Evolutionary conservation across 495 filamentous ascomycete genomes (phyloP).

Genomic region (Parathielavia hyrcaniae): DNA sequence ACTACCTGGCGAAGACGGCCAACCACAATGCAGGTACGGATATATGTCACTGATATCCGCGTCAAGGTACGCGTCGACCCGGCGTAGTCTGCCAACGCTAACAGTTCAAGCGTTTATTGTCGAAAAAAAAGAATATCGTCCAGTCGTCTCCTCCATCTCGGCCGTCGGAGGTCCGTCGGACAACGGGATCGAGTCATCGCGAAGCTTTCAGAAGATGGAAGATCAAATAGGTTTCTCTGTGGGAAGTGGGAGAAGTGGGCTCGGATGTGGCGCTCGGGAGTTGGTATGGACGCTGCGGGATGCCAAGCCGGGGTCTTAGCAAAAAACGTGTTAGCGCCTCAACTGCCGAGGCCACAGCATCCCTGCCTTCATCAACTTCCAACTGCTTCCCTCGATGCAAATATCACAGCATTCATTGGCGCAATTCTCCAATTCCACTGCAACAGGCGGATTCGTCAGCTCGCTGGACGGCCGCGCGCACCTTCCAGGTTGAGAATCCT

Average conservation of each 20-base stretch:
- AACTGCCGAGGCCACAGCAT: not conserved
- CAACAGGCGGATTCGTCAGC: slow-evolving; percentile 3
- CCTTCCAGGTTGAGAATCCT: not conserved
- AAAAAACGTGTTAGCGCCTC: not conserved
- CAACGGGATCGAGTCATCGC: not conserved
- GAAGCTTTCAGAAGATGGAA: not conserved
- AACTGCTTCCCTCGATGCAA: not conserved
- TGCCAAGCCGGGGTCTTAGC: slow-evolving; percentile 7
- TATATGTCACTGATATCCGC: not conserved
- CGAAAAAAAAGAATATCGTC: too few species aligned
- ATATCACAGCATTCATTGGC: not conserved
- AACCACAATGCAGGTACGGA: not conserved
- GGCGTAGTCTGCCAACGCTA: too few species aligned
- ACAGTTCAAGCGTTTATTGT: too few species aligned
- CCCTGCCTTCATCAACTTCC: not conserved
- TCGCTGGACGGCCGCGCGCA: not conserved
- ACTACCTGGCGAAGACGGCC: not conserved
- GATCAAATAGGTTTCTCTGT: not conserved
- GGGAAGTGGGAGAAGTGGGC: too few species aligned
- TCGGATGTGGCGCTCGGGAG: too few species aligned
- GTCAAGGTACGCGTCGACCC: too few species aligned
- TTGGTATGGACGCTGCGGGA: not conserved
- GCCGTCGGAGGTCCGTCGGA: too few species aligned
- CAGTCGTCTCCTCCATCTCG: too few species aligned
- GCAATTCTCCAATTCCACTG: not conserved